Base-by-base conservation (phyloP, 768 basidiomycete species). In the Lactarius quietus region DNA sequence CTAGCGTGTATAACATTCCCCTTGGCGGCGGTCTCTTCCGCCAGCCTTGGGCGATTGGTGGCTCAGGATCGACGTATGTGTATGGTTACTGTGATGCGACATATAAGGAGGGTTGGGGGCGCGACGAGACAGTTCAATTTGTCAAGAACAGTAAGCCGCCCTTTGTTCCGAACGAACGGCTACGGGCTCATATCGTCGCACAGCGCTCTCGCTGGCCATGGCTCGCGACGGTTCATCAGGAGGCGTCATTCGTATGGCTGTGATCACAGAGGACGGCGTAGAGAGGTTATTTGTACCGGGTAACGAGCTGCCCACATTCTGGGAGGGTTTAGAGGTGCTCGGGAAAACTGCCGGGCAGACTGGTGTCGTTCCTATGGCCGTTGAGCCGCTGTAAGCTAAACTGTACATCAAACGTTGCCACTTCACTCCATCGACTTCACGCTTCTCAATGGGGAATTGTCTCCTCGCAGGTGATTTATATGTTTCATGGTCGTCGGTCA, bases 41-140 rank as follows among this genome's bases (percentile, higher is more conserved):
- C 66, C 95, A 96, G 71, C 95, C 96, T 8, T 99, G 97, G 97
- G 93, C 96, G 56, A 98, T 99, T 68, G 97, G 95, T 76, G 95
- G 94, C 29, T 96, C 94, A 58, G 97, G 97, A 9, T 97, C 95
- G 41, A 94, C 95, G 9, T 99, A 98, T 74, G 94, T 98, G 14
- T 99, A 98, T 73, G 97, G 96, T 59, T 98, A 98, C 78, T 98
- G 97, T 72, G 97, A 99, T 75, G 94, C 97, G n/a, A 98, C 95
- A 31, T 99, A 90, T 75, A 79, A 87, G 76, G 95, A 98, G 33
- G 93, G 91, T 18, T 96, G 93, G 95, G 86, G 84, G 8, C 84
- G 84, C 70, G 92, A 94, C 43, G 86, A 98, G 78, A 97, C 95
- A 0, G 78, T 99, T 62, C 82, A 95, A 41, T 98, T 99, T 73